Evolutionary conservation across 305 asterid genomes (phyloP), one percentile per base, ranked within the genome.

Genomic region (Fraxinus xanthoxyloides): DNA sequence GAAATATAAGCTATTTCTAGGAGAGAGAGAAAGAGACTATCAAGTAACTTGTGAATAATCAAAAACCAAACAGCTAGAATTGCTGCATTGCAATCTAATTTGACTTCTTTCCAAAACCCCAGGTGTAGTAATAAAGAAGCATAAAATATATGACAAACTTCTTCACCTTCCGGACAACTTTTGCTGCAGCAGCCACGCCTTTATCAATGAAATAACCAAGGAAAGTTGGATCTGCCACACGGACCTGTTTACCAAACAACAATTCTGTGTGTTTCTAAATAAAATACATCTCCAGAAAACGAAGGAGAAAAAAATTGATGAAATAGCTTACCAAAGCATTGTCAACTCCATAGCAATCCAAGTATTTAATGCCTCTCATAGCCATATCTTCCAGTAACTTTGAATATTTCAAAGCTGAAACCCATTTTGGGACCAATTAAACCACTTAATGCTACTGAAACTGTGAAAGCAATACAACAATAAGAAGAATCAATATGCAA

Each of bases 271-370:
- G 32, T 79, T 79, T 72, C 70, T 26, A 40, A 70, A 80, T 54
- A 83, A 75, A 80, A 83, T 30, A 87, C 32, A 76, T 54, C 69
- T 35, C 70, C 19, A 72, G 35, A 76, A 84, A 76, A 61, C 40
- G 1, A 9, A 61, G 63, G 77, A 65, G 74, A 34, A 54, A 79
- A 5, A 77, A 78, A 77, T 15, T 12, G 78, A 79, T 84, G 56
- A 76, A 77, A 65, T 23, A 79, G 82, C 92, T 80, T 84, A 94
- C 99, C 92, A 96, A 87, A 79, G 98, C 98, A 87, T 96, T 96
- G 88, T 94, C 99, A 84, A 96, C 98, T 86, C 99, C 99, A 70
- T 94, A 96, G 85, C 99, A 96, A 86, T 96, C 99, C 82, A 96
- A 75, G 82, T 90, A 96, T 84, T 92, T 94, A 84, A 96, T 87